Evolutionary conservation across 352 stramenopile genomes (phyloP), one percentile per base, ranked within the genome.

Genomic region (Discostella stelligera): DNA sequence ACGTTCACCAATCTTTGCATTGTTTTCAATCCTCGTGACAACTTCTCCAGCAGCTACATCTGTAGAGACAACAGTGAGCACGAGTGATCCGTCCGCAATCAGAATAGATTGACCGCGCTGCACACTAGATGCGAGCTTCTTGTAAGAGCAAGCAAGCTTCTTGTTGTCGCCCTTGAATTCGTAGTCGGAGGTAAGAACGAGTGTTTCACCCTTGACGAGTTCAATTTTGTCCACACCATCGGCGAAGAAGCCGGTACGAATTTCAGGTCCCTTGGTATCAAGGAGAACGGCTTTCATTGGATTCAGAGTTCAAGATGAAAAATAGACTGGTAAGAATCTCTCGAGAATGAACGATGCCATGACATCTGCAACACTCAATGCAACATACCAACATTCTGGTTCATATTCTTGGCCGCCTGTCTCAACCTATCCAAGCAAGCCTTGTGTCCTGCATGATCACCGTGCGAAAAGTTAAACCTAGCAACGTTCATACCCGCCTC

Each of bases 381-480:
- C n/a, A 98, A 97, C 61, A 98, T 83, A 82, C 96, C 86, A 74
- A 93, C 71, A 61, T 91, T 82, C 53, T 80, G 83, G 61, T 86
- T 83, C 71, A 82, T 89, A 46, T 93, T 91, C 11, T 74, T 76
- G 8, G 84, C 75, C 25, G 84, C 85, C 64, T 90, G 37, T 58
- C 93, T 82, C 30, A 96, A 80, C 48, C 91, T 74, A 85, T 94
- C 88, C 52, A 97, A 83, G 14, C 81, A 90, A 41, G 82, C 85
- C 71, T 87, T 84, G 71, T 94, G 89, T 59, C 78, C 89, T 39
- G 87, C 85, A 89, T 99, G 97, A 87, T 98, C 96, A 64, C 97
- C 97, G 87, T 99, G 97, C 63, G 94, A 98, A 83, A 99, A 99
- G 90, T 99, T 99, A 78, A 99, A 96, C 52, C 97, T 94, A 18